These are phyloP conservation scores for Pleurotus sapidus DNA, from an alignment of 768 basidiomycete species.

Conservation along the genomic window DNA sequence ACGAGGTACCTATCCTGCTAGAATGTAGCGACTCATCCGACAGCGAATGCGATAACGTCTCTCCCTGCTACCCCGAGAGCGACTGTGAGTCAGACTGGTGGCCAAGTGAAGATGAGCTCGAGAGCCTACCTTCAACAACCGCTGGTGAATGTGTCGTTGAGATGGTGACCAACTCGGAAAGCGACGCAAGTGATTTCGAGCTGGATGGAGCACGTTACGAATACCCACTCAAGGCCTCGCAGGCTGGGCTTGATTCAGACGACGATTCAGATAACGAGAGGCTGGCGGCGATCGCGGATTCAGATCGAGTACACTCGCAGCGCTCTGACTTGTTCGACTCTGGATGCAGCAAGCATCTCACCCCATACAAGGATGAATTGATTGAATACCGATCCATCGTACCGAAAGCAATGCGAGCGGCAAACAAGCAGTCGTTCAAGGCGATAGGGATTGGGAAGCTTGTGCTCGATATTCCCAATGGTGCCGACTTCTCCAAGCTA, in stretches of 20 bases:
- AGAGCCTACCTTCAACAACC: no score
- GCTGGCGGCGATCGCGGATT: no score
- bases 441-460: conserved; percentile 27
- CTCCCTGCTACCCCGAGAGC: no score
- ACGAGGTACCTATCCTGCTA: background rate
- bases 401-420: conserved; percentile 19
- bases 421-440: conserved; percentile 28
- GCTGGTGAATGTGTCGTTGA: no score
- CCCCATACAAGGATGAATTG: conserved; percentile 16
- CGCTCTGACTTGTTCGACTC: no score
- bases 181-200: background rate
- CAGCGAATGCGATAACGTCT: background rate
- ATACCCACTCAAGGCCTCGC: background rate
- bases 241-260: background rate
- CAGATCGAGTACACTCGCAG: no score
- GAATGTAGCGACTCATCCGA: background rate
- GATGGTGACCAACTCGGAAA: no score
- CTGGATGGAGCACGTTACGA: no score
- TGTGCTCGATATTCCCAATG: conserved; percentile 29
- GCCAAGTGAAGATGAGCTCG: background rate
- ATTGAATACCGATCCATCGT: conserved; percentile 16
- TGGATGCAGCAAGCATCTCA: conserved; percentile 16
- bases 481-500: conserved; percentile 12
- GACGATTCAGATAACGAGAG: no score
- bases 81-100: background rate